Evolutionary conservation across 129 eudicot genomes (phyloP).

Genomic region (Flaveria robusta): DNA sequence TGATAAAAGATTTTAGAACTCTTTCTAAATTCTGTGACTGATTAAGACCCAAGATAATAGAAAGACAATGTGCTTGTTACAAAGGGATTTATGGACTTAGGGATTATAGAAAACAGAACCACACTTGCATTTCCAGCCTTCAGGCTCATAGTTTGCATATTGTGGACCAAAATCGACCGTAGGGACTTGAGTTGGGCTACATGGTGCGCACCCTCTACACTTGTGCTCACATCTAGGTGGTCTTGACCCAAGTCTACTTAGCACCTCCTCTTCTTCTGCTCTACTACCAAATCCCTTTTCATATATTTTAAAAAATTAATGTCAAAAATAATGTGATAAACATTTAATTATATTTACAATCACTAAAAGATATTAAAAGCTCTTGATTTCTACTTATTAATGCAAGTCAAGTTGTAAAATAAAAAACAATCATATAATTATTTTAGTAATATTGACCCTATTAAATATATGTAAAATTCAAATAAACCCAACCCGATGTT

Average conservation of each 20-base stretch:
- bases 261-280: slow-evolving; percentile 29
- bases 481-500: too few species aligned
- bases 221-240: slow-evolving; percentile 69
- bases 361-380: too few species aligned
- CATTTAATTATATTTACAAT: not conserved
- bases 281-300: slow-evolving; percentile 23
- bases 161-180: slow-evolving; percentile 32
- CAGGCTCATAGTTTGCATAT: slow-evolving; percentile 66
- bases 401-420: too few species aligned
- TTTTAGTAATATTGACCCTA: too few species aligned
- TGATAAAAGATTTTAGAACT: too few species aligned
- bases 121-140: slow-evolving; percentile 70
- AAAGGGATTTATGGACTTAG: not conserved
- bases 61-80: not conserved
- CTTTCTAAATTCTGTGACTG: too few species aligned
- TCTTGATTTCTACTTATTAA: too few species aligned
- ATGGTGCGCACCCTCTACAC: slow-evolving; percentile 61
- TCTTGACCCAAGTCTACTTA: slow-evolving; percentile 60
- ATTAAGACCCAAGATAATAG: not conserved
- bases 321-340: not conserved
- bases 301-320: not conserved
- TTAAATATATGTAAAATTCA: not conserved
- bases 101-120: slow-evolving; percentile 50
- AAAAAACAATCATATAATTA: too few species aligned
- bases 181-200: slow-evolving; percentile 62